Base-by-base conservation (phyloP, 345 rosid genomes). In the Dipteronia sinensis region DNA sequence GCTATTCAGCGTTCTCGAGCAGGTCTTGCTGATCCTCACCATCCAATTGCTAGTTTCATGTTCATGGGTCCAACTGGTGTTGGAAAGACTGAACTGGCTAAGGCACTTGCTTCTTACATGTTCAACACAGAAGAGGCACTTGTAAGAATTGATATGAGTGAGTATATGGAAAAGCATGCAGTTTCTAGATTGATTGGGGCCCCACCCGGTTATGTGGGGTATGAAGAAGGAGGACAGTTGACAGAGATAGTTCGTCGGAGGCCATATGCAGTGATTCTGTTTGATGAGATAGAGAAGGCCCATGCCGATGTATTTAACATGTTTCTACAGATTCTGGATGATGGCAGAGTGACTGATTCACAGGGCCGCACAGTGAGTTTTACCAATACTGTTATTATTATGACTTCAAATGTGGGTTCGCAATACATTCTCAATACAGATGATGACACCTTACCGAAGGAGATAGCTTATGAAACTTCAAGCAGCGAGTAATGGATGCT, bases 21-120 rank as follows among this genome's bases (percentile, higher is more conserved):
- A 22, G 98, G 98, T 58, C 93, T 97, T 27, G 90, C 99, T 1
- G 99, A 97, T 84, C 99, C 99, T 69, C 91, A 88, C 27, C 97
- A 97, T 76, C 99, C 99, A 49, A 97, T 97, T 31, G 98, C 99
- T 71, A 91, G 98, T 77, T 97, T 97, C 85, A 97, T 97, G 99
- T 93, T 97, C 80, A 97, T 97, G 99, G 99, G 99, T 44, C 98
- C 99, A 34, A 94, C 99, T 17, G 98, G 99, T 81, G 98, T 97
- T 61, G 98, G 99, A 19, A 97, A 97, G 85, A 97, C 99, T 9
- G 98, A 97, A 80, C 78, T 97, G 68, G 99, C 99, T 11, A 94
- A 94, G 87, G 91, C 98, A 69, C 89, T 97, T 27, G 98, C 99
- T 11, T 91, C 99, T 19, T 93, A 93, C 77, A 7, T 97, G 83